Percentiles rank a stretch among this genome's conserved stretches.
Conservation (phyloP, 768 basidiomycete genomes). For the Amanita phalloides region DNA sequence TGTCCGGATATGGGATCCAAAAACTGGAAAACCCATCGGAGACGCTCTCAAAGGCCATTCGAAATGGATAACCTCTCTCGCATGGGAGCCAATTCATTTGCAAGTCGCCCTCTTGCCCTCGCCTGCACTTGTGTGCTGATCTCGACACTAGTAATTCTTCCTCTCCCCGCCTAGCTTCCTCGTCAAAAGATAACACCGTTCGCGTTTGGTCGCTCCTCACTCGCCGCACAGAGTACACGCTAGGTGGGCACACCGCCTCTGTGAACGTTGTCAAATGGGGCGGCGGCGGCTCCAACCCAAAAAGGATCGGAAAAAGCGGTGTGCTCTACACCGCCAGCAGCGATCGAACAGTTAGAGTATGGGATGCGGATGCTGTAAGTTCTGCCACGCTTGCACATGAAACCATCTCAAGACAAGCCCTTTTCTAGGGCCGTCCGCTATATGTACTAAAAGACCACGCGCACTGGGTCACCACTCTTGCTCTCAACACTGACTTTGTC, state of each 20-base stretch:
- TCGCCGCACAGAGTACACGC: slow-evolving; percentile 65
- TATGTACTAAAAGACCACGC: slow-evolving; percentile 90
- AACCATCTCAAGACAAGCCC: background rate
- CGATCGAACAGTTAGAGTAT: slow-evolving; percentile 88
- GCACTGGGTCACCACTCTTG: slow-evolving; percentile 97
- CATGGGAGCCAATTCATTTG: slow-evolving; percentile 97
- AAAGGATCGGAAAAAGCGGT: slow-evolving; percentile 21
- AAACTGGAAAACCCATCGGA: slow-evolving; percentile 79
- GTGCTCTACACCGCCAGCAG: slow-evolving; percentile 92
- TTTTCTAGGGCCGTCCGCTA: slow-evolving; percentile 62
- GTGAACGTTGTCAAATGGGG: slow-evolving; percentile 97
- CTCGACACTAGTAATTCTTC: slow-evolving; percentile 48
- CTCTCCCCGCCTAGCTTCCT: slow-evolving; percentile 81
- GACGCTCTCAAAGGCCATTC: slow-evolving; percentile 87
- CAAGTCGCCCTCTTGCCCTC: slow-evolving; percentile 24
- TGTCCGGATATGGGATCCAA: slow-evolving; percentile 89
- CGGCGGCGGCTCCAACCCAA: slow-evolving; percentile 51
- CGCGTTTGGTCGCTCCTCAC: slow-evolving; percentile 83
- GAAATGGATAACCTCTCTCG: slow-evolving; percentile 92
- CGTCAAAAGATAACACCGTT: slow-evolving; percentile 93
- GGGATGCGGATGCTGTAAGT: slow-evolving; percentile 73
- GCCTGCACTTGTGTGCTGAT: too few species aligned
- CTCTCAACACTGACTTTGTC: slow-evolving; percentile 92
- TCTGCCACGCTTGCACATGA: background rate
- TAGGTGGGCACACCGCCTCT: slow-evolving; percentile 89